A percentile compares a stretch with the other conserved stretches of the same genome.
Evolutionary conservation across 139 green algal genomes (phyloP).

Genomic region (Diplosphaera chodatii): DNA sequence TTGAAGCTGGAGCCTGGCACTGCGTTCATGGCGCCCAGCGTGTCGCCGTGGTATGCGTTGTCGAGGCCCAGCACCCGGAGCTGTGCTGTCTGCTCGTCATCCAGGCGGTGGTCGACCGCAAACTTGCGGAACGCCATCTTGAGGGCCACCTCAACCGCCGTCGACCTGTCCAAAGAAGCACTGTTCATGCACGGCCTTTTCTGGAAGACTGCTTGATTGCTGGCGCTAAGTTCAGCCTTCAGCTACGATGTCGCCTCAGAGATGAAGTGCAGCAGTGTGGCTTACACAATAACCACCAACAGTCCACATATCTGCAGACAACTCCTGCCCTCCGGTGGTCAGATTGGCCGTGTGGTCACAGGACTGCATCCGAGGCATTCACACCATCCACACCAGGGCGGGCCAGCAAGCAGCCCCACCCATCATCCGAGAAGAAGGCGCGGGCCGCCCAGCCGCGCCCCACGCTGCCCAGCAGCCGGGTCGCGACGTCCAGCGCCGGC

Average conservation of each 20-base stretch:
- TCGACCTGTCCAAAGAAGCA: slow-evolving; percentile 67
- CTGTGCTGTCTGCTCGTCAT: not conserved
- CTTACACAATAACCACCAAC: no score
- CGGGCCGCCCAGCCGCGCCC: slow-evolving; percentile 71
- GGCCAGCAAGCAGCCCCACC: no score
- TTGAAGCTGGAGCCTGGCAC: slow-evolving; percentile 74
- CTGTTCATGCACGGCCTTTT: no score
- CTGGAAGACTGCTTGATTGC: no score
- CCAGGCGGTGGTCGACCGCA: not conserved
- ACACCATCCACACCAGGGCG: no score
- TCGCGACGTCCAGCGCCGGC: slow-evolving; percentile 50
- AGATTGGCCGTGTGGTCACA: no score
- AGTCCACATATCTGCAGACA: no score
- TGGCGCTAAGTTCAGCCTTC: no score
- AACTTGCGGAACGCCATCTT: slow-evolving; percentile 94
- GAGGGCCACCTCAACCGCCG: slow-evolving; percentile 88
- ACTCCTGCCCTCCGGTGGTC: no score
- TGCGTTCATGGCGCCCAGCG: slow-evolving; percentile 87
- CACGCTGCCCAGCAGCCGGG: slow-evolving; percentile 41
- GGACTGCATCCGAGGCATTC: no score
- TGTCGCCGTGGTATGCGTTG: slow-evolving; percentile 95
- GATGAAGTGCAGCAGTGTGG: no score
- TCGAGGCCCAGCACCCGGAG: slow-evolving; percentile 77
- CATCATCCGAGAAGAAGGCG: slow-evolving; percentile 90
- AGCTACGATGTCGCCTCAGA: no score